Conservation (phyloP, 345 rosid genomes). For the Eucalyptus decipiens region DNA sequence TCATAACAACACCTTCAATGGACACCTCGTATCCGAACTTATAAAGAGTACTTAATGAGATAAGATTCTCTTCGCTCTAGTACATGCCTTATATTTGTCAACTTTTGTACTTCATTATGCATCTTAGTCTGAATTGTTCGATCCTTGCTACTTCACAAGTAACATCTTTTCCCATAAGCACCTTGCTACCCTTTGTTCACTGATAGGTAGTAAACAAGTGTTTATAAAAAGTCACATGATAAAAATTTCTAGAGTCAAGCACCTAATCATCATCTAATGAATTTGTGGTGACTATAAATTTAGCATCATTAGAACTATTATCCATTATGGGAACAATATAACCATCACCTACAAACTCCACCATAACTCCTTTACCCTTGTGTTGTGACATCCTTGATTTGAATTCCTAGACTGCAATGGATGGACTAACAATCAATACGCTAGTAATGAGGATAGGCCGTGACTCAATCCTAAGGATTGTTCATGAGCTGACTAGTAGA, state of each 20-base stretch:
- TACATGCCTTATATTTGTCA: not conserved
- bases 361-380: not conserved
- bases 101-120: not conserved
- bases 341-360: not conserved
- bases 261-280: not conserved
- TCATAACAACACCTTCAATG: not conserved
- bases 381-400: too few relatives aligned
- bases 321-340: not conserved
- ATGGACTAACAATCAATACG: too few relatives aligned
- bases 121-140: not conserved
- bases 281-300: not conserved
- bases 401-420: too few relatives aligned
- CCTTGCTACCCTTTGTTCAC: not conserved
- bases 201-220: not conserved
- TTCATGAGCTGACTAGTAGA: too few relatives aligned
- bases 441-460: rapidly evolving
- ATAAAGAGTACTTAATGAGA: not conserved
- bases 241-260: not conserved
- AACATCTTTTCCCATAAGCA: not conserved
- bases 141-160: not conserved
- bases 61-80: not conserved
- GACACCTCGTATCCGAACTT: not conserved
- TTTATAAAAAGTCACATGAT: not conserved
- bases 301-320: not conserved
- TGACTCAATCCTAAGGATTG: too few relatives aligned